Conservation (phyloP, 169 alveolate genomes). For the Eimeria necatrix region DNA sequence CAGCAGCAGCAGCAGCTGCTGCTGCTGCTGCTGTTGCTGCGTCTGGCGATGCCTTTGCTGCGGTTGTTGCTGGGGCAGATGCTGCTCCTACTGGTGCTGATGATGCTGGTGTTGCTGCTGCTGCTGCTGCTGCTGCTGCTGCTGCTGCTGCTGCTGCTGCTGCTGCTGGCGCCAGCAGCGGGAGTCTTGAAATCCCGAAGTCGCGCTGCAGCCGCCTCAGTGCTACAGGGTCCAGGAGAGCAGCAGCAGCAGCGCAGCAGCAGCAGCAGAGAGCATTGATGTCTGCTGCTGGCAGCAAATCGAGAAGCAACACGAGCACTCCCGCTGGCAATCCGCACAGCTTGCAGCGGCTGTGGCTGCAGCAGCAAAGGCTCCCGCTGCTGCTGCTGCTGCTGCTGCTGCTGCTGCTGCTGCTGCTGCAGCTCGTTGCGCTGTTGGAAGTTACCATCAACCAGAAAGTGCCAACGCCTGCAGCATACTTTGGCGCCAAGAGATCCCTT, state of each 20-base stretch:
- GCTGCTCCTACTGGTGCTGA: neutral
- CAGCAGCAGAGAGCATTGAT: neutral
- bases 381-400: neutral
- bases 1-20: no score
- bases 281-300: conserved; percentile 18
- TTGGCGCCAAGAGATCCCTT: no score
- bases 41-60: no score
- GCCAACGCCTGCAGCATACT: no score
- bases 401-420: no score
- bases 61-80: neutral
- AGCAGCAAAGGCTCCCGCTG: neutral
- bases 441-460: no score
- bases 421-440: no score
- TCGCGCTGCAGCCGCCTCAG: conserved; percentile 18
- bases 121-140: neutral
- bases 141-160: neutral
- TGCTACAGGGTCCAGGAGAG: neutral
- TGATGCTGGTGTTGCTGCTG: neutral
- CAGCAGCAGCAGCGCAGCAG: conserved; percentile 51
- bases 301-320: neutral
- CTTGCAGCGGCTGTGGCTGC: conserved; percentile 9
- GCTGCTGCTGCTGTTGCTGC: no score
- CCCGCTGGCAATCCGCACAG: neutral
- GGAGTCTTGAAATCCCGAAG: neutral
- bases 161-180: conserved; percentile 4